A percentile compares a stretch with the other conserved stretches of the same genome.
phyloP scores from a whole-genome alignment of 495 filamentous ascomycete genomes.

The Annulohypoxylon bovei region DNA sequence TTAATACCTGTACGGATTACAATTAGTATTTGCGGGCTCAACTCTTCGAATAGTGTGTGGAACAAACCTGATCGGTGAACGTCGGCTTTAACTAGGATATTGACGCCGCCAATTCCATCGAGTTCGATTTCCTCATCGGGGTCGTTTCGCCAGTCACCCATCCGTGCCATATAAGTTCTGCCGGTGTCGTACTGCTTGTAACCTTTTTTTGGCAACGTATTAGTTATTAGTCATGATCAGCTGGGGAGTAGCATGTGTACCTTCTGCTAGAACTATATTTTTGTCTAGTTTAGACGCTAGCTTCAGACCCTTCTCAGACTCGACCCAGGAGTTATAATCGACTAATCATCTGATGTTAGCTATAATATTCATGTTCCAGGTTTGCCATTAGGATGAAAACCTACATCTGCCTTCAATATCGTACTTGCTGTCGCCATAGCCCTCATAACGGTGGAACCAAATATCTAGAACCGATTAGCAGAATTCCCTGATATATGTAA shows the following conservation, averaged over 20 bases:
- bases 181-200: constrained; percentile 94
- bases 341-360: constrained; percentile 60
- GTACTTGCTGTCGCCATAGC: constrained; percentile 75
- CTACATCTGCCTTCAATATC: constrained; percentile 96
- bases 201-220: constrained; percentile 65
- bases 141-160: constrained; percentile 91
- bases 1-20: constrained; percentile 77
- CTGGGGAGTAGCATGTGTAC: constrained; percentile 49
- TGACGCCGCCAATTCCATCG: constrained; percentile 96
- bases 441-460: constrained; percentile 95
- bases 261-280: constrained; percentile 87
- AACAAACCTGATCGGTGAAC: constrained; percentile 89
- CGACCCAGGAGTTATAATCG: constrained; percentile 99
- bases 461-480: constrained; percentile 71
- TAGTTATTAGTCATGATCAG: constrained; percentile 4
- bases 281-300: constrained; percentile 77
- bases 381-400: constrained; percentile 43
- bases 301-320: constrained; percentile 83
- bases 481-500: background rate
- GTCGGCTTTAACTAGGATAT: constrained; percentile 96
- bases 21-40: constrained; percentile 8
- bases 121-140: constrained; percentile 91
- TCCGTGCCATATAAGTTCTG: constrained; percentile 82
- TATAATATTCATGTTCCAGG: background rate
- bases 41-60: background rate